Evolutionary conservation across 768 basidiomycete species (phyloP), one percentile per base, ranked within the genome.

Genomic region (Solioccasus polychromus): DNA sequence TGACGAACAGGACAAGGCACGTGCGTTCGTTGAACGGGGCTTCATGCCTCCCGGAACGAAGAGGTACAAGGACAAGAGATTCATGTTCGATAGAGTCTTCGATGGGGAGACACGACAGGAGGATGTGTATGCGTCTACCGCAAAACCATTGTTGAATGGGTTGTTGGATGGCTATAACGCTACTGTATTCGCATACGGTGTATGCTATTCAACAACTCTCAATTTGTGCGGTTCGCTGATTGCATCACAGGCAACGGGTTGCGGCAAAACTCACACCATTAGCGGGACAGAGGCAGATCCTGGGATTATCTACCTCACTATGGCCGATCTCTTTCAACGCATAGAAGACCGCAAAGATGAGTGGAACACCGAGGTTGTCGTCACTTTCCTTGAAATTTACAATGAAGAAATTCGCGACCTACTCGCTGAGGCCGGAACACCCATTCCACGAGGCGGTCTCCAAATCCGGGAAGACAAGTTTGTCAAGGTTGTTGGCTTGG

Each of bases 251-350:
- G 96, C 96, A 19, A 98, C 96, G n/a, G 96, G 96, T n/a, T 98
- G 96, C 64, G 96, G 96, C 53, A 99, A 99, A 69, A 99, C 96
- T 5, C 94, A 98, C 68, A 99, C 96, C 17, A 97, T 99, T 66
- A 96, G 92, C 58, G 95, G 95, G 46, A 86, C 88, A 29, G 85
- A 87, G 35, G 62, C 66, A 18, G 88, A 95, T 63, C 92, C 91
- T 15, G 96, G 96, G 24, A 83, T 96, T 58, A 96, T 98, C 64
- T 93, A 98, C 68, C 77, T 92, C 47, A 92, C 93, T 17, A 98
- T 97, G 94, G 83, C 90, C 35, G 95, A 97, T 68, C 82, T 99
- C 52, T 99, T 98, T 66, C 85, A 87, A 58, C 80, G 85, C 39
- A 96, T 99, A 54, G 84, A 92, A 39, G 91, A 94, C 58, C 80